Evolutionary conservation across 1,284 basidiomycete species (phyloP), one percentile per base, ranked within the genome.

Genomic region (Irpex sp.): DNA sequence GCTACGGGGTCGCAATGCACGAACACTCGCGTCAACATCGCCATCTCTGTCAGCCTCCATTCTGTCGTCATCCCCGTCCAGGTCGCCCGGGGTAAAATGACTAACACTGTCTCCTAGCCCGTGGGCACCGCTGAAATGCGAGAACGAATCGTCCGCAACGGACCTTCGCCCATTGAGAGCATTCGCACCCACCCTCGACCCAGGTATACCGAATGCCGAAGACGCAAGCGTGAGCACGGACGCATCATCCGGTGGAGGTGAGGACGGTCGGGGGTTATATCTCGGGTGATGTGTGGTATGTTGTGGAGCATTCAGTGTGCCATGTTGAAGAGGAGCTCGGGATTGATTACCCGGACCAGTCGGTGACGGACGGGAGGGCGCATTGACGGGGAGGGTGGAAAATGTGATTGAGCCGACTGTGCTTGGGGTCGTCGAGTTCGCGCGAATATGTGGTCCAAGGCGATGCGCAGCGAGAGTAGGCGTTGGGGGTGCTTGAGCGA

Each of bases 251-350:
- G 88, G 80, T 0, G 96, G 96, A 8, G 93, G 90, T 1, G 92
- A 93, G 5, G 90, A 89, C 13, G 97, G 97, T 19, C 92, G 87
- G 2, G 96, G 96, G 74, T 98, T 98, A 76, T 98, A 94, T 59
- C 93, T 86, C 2, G 96, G 97, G 76, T 98, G 95, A 65, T 95
- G 94, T 5, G 87, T 79, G 0, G 94, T 94, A 73, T 96, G 94
- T 49, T 91, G 83, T 0, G 97, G 97, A 5, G 93, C 93, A 72
- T 94, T 92, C 35, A 89, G 77, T 15, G 80, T 64, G 35, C 35
- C 39, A 43, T 31, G 46, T 35, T 47, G 39, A 26, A 47, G 19
- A 26, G 58, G 46, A 31, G 9, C 56, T 56, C n/a, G 64, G 65
- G 55, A 50, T n/a, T n/a, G 55, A 21, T 60, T 64, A 31, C 63